phyloP scores from a whole-genome alignment of 2,329 filamentous ascomycete genomes.

The Fusarium sp. region DNA sequence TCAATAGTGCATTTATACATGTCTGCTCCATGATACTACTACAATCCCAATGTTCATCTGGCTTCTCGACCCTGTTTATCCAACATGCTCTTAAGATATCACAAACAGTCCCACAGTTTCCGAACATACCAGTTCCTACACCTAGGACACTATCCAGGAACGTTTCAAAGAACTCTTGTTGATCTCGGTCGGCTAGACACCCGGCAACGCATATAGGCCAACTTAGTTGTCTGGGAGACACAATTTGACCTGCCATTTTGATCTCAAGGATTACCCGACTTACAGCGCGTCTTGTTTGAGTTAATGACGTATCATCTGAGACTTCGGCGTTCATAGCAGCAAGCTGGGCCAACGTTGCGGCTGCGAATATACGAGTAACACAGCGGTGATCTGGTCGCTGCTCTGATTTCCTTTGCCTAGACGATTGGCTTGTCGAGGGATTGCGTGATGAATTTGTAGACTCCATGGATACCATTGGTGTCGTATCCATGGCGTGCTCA shows the following conservation, averaged over 20 bases:
- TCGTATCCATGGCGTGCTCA: background rate
- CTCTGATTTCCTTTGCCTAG: fast-evolving
- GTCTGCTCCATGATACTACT: background rate
- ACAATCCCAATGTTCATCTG: background rate
- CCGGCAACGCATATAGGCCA: slow-evolving; percentile 12
- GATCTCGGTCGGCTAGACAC: background rate
- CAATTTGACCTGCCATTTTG: background rate
- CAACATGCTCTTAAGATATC: background rate
- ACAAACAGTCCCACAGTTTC: background rate
- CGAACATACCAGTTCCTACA: background rate
- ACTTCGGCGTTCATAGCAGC: background rate
- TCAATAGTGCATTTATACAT: no score
- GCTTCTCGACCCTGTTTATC: fast-evolving
- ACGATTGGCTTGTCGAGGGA: background rate
- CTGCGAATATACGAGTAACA: slow-evolving; percentile 10
- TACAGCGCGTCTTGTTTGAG: background rate
- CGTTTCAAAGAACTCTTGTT: background rate
- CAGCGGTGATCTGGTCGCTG: background rate
- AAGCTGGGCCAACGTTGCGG: background rate
- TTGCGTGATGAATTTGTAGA: fast-evolving
- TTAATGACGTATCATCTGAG: fast-evolving
- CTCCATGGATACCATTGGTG: background rate
- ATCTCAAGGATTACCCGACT: slow-evolving; percentile 3
- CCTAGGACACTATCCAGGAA: fast-evolving
- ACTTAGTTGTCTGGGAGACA: slow-evolving; percentile 3